These are phyloP conservation scores for Lepidium africanum DNA, from an alignment of 345 rosid genomes.

Conservation along the genomic window DNA sequence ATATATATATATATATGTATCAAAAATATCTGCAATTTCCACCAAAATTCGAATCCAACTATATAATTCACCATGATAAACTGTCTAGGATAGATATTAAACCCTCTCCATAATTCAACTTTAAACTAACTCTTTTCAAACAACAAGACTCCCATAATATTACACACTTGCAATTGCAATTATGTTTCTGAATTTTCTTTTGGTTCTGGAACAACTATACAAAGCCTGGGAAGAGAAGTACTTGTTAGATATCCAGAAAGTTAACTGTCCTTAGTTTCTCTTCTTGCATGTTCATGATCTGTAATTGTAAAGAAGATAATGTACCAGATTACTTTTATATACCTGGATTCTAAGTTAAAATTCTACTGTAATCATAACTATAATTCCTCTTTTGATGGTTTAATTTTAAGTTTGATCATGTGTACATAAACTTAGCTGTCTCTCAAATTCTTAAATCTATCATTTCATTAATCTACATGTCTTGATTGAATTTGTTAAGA, in stretches of 20 bases:
- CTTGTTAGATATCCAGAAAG: conserved; percentile 78
- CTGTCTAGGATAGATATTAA: background rate
- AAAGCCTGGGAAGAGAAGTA: conserved; percentile 82
- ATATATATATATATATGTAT: too few relatives aligned
- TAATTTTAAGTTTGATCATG: conserved; percentile 1
- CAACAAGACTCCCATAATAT: background rate
- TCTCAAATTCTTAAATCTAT: background rate
- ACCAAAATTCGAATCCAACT: too few relatives aligned
- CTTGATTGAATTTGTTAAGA: background rate
- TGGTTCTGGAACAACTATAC: conserved; percentile 55
- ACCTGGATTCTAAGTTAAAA: conserved; percentile 21
- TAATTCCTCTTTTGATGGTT: background rate
- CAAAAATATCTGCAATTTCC: too few relatives aligned
- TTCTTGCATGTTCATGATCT: too few relatives aligned
- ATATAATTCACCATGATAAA: background rate
- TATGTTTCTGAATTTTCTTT: background rate
- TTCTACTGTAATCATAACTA: conserved; percentile 16
- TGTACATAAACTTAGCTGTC: conserved; percentile 14
- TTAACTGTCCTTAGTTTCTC: conserved; percentile 78
- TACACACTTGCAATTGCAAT: background rate
- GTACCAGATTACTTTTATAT: conserved; percentile 21
- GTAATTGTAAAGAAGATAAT: too few relatives aligned
- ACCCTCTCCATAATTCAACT: background rate
- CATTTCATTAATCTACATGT: background rate
- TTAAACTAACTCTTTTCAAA: background rate